phyloP scores from a whole-genome alignment of 768 basidiomycete genomes.

The Trametes cinnabarina region DNA sequence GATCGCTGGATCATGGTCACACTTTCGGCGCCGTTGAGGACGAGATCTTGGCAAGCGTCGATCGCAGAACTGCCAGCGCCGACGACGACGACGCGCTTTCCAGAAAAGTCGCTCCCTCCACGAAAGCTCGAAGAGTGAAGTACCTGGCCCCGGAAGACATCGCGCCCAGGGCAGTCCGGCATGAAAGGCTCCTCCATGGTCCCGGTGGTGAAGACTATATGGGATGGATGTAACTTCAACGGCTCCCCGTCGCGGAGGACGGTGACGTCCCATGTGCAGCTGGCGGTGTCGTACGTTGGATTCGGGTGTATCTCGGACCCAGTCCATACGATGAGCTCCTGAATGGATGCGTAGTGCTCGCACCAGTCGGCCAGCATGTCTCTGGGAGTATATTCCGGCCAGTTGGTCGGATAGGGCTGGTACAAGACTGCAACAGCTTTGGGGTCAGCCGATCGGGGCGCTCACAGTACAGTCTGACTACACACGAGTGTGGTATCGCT shows the following conservation, averaged over 20 bases:
- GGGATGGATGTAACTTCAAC: slow-evolving; percentile 35
- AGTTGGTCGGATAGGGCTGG: slow-evolving; percentile 37
- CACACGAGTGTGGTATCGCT: slow-evolving; percentile 24
- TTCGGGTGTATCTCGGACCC: slow-evolving; percentile 31
- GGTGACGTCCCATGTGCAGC: slow-evolving; percentile 36
- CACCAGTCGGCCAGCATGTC: slow-evolving; percentile 46
- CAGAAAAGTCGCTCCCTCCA: slow-evolving; percentile 30
- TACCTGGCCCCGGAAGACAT: slow-evolving; percentile 32
- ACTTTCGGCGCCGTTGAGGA: slow-evolving; percentile 30
- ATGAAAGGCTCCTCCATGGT: slow-evolving; percentile 34
- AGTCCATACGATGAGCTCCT: slow-evolving; percentile 46
- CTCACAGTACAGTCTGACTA: not conserved
- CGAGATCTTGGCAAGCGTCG: slow-evolving; percentile 41
- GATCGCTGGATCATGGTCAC: slow-evolving; percentile 46
- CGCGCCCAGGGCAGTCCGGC: slow-evolving; percentile 28
- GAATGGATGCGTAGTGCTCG: slow-evolving; percentile 39
- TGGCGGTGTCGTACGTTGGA: slow-evolving; percentile 34
- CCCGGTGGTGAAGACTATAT: slow-evolving; percentile 42
- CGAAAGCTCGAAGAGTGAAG: slow-evolving; percentile 36
- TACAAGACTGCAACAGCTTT: slow-evolving; percentile 35
- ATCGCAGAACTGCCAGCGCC: slow-evolving; percentile 41
- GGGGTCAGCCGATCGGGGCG: not conserved
- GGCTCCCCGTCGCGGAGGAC: slow-evolving; percentile 31
- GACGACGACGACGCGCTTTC: slow-evolving; percentile 40
- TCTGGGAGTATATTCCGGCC: slow-evolving; percentile 42